Evolutionary conservation across 2,329 filamentous ascomycete genomes (phyloP).

Genomic region (Alternaria tenuissima): DNA sequence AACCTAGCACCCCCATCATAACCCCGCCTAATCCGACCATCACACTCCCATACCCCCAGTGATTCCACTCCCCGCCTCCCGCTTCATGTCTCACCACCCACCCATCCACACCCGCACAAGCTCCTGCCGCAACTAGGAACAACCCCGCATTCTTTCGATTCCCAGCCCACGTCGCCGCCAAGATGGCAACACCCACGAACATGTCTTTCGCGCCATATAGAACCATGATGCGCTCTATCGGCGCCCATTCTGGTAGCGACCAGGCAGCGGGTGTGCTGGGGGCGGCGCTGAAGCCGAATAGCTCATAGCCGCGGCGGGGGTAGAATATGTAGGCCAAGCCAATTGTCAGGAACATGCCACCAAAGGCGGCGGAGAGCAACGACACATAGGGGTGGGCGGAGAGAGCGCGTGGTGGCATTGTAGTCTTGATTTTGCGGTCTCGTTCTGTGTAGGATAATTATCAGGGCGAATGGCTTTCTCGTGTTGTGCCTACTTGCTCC

Average conservation of each 20-base stretch:
- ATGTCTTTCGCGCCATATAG: slow-evolving; percentile 61
- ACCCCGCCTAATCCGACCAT: slow-evolving; percentile 29
- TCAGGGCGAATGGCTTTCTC: rapidly evolving
- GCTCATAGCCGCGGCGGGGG: slow-evolving; percentile 46
- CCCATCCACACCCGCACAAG: slow-evolving; percentile 59
- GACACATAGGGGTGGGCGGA: neutral
- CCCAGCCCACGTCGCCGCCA: slow-evolving; percentile 50
- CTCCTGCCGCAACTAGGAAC: slow-evolving; percentile 54
- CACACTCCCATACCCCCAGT: slow-evolving; percentile 57
- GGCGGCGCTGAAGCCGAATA: slow-evolving; percentile 49
- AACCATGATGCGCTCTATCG: slow-evolving; percentile 57
- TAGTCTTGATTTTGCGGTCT: neutral
- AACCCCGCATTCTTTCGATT: slow-evolving; percentile 53
- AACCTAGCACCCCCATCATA: neutral
- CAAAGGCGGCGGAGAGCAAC: slow-evolving; percentile 32
- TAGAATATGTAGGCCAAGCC: slow-evolving; percentile 53
- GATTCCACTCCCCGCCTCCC: slow-evolving; percentile 57
- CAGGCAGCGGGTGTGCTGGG: slow-evolving; percentile 39
- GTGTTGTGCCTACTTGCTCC: too few relatives aligned
- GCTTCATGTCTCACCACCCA: slow-evolving; percentile 47
- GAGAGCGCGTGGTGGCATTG: neutral
- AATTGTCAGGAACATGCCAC: slow-evolving; percentile 45
- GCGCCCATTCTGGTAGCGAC: slow-evolving; percentile 44
- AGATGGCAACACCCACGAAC: slow-evolving; percentile 58
- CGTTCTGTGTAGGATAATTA: rapidly evolving